Evolutionary conservation across 805 yeast genomes (phyloP).

Genomic region (Kodamaea leandrae): DNA sequence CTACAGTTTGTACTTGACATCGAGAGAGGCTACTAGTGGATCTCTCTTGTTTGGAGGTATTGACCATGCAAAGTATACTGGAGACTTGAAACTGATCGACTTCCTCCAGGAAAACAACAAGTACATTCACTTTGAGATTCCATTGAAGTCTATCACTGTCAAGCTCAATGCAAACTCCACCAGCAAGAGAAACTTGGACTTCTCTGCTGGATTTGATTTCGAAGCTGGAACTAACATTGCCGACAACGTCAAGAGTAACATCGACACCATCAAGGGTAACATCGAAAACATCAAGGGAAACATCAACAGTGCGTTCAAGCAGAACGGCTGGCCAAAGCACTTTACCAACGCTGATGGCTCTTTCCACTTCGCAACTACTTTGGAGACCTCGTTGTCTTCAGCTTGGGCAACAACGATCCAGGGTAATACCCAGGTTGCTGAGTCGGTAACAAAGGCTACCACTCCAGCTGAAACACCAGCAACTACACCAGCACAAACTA

Average conservation of each 20-base stretch:
- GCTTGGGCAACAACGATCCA: not conserved
- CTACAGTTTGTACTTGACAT: constrained; percentile 63
- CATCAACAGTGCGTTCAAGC: not conserved
- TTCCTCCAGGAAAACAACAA: constrained; percentile 17
- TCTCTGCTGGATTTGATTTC: no score
- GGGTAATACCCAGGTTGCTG: not conserved
- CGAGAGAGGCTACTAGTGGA: constrained; percentile 42
- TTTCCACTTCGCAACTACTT: not conserved
- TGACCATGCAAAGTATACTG: constrained; percentile 60
- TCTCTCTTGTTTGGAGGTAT: constrained; percentile 70
- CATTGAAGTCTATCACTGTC: constrained; percentile 18
- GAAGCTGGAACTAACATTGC: no score
- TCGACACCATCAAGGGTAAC: not conserved
- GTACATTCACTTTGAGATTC: constrained; percentile 18
- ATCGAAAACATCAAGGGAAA: not conserved
- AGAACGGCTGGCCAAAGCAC: not conserved
- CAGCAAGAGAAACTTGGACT: not conserved
- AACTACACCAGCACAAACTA: no score
- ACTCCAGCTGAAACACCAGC: constrained; percentile 5
- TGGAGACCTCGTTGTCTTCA: constrained; percentile 1
- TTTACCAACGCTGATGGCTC: not conserved
- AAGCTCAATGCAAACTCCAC: not conserved
- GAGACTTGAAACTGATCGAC: constrained; percentile 36
- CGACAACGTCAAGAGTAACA: not conserved
- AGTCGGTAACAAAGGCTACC: not conserved